Percentiles rank a stretch among this genome's conserved stretches.
Conservation (phyloP, 2,329 filamentous ascomycete genomes). For the Neofusicoccum ribis region DNA sequence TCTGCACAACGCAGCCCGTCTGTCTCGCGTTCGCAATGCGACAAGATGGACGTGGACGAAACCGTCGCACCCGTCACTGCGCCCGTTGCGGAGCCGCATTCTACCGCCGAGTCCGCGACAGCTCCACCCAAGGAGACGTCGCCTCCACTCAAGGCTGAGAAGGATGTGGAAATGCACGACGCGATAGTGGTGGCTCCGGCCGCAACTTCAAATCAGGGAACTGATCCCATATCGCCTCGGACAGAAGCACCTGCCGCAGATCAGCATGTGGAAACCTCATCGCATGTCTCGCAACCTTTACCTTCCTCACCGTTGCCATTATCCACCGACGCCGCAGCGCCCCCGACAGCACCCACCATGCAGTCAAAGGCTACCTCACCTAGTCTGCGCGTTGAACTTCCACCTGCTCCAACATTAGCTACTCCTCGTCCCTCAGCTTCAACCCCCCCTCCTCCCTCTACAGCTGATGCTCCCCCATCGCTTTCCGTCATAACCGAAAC, state of each 20-base stretch:
- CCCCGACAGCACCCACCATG: not conserved
- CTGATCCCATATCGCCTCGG: constrained; percentile 15
- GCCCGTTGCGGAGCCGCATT: constrained; percentile 18
- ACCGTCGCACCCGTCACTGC: not conserved
- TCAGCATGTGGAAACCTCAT: constrained; percentile 22
- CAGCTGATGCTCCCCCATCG: constrained; percentile 30
- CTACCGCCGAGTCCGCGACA: constrained; percentile 27
- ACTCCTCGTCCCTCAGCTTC: constrained; percentile 21
- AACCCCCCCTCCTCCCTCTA: constrained; percentile 23
- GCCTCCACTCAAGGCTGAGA: constrained; percentile 22
- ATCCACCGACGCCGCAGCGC: constrained; percentile 8
- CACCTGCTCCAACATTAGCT: constrained; percentile 29
- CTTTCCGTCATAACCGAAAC: constrained; percentile 32
- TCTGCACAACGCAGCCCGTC: constrained; percentile 31
- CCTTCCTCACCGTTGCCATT: constrained; percentile 32
- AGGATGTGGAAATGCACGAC: constrained; percentile 52
- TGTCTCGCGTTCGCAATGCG: not conserved
- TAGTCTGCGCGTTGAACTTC: constrained; percentile 33
- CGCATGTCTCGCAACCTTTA: constrained; percentile 30
- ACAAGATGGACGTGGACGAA: constrained; percentile 16
- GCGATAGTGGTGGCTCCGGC: constrained; percentile 21
- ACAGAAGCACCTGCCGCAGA: constrained; percentile 27
- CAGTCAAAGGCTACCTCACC: constrained; percentile 23
- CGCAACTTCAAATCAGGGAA: not conserved
- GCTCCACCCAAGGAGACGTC: constrained; percentile 15